These are phyloP conservation scores for Trebouxia sp. DNA, from an alignment of 139 green algal species.

Conservation along the genomic window DNA sequence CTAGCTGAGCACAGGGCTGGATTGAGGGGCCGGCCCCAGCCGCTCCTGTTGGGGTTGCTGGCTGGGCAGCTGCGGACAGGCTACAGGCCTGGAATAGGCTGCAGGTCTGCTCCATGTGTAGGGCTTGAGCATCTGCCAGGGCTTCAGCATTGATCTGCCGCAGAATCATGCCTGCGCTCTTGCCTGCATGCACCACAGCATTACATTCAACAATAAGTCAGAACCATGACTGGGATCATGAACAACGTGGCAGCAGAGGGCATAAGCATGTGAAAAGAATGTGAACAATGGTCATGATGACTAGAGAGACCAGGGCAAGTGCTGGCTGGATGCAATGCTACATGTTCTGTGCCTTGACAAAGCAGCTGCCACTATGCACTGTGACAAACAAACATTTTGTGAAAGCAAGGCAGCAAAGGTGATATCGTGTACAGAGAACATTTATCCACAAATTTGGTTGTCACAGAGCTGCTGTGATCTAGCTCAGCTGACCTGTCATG, in stretches of 20 bases:
- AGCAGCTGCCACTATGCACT: no score
- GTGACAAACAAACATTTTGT: no score
- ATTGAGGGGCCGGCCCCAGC: not conserved
- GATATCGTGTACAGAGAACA: not conserved
- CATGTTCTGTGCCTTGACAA: no score
- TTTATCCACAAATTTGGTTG: not conserved
- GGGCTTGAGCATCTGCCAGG: constrained; percentile 37
- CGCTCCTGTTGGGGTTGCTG: not conserved
- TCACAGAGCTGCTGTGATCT: not conserved
- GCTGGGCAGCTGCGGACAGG: constrained; percentile 8
- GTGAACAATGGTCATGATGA: no score
- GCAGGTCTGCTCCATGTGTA: constrained; percentile 47
- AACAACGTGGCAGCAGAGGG: not conserved
- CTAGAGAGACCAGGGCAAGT: no score
- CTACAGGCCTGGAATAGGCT: constrained; percentile 31
- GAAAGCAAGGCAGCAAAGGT: not conserved
- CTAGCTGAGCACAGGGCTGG: not conserved
- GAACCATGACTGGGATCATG: not conserved
- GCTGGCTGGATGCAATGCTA: no score
- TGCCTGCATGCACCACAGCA: constrained; percentile 38
- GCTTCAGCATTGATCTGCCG: constrained; percentile 51
- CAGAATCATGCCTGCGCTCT: constrained; percentile 69
- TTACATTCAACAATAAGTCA: not conserved
- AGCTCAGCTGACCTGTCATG: constrained; percentile 48
- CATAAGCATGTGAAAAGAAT: not conserved